phyloP scores from a whole-genome alignment of 495 filamentous ascomycete species.

The Patellaria atrata region DNA sequence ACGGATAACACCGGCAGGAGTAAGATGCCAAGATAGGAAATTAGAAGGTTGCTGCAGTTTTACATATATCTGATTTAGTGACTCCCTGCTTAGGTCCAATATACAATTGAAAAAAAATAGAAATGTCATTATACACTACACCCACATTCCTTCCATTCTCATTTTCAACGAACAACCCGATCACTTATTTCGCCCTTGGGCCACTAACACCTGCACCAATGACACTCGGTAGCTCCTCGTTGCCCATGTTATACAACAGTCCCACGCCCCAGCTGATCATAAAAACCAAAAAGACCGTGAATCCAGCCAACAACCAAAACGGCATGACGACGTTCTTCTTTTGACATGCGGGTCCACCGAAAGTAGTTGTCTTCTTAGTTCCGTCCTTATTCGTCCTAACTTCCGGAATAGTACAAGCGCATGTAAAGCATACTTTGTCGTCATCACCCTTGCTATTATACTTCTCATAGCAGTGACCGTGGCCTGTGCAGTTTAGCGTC shows the following conservation, averaged over 20 bases:
- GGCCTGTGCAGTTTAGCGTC: conserved; percentile 16
- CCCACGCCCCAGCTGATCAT: conserved; percentile 52
- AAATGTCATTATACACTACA: neutral
- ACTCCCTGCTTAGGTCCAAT: too few relatives aligned
- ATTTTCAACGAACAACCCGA: neutral
- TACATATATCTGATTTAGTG: too few relatives aligned
- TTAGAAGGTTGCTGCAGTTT: too few relatives aligned
- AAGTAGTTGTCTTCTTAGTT: conserved; percentile 39
- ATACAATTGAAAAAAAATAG: neutral
- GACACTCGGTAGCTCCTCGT: conserved; percentile 28
- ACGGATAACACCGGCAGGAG: too few relatives aligned
- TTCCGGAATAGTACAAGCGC: conserved; percentile 45
- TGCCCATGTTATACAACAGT: conserved; percentile 63
- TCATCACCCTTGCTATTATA: conserved; percentile 28
- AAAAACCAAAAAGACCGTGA: conserved; percentile 48
- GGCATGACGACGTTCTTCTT: conserved; percentile 78
- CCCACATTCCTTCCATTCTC: neutral
- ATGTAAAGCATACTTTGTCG: conserved; percentile 52
- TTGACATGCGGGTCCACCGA: conserved; percentile 78
- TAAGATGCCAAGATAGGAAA: too few relatives aligned
- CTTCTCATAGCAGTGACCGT: conserved; percentile 27
- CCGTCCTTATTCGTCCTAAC: conserved; percentile 33
- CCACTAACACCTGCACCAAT: conserved; percentile 24
- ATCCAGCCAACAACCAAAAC: conserved; percentile 70
- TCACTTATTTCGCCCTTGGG: conserved; percentile 19